Percentiles rank a stretch among this genome's conserved stretches.
These are phyloP conservation scores for Triticum monococcum DNA, from an alignment of 176 grass and related monocot species.

Conservation along the genomic window DNA sequence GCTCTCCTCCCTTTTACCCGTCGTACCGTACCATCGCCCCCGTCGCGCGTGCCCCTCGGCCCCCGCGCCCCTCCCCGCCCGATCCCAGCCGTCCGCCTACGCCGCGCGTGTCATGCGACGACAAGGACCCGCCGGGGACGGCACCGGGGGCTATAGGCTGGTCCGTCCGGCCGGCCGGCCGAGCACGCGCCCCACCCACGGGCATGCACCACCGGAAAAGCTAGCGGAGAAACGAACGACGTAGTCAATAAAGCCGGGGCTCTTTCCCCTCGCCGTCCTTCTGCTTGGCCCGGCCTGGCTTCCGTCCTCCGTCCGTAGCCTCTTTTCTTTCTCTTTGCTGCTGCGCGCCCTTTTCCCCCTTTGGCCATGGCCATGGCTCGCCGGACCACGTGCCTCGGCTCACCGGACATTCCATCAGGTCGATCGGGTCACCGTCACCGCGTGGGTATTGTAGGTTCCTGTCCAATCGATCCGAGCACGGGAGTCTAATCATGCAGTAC, in stretches of 20 bases:
- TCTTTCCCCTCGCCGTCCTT: conserved; percentile 19
- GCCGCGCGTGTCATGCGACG: conserved; percentile 28
- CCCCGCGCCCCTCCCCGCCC: conserved; percentile 9
- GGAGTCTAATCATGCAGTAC: conserved; percentile 17
- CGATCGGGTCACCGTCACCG: not conserved
- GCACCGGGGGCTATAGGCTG: not conserved
- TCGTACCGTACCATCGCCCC: not conserved
- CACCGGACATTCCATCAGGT: not conserved
- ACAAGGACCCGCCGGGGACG: not conserved
- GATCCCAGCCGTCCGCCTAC: not conserved
- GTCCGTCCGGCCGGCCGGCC: not conserved
- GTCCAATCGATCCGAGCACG: not conserved
- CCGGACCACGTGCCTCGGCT: too few relatives aligned
- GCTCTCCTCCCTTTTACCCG: not conserved
- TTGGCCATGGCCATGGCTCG: not conserved
- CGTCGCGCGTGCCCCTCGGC: conserved; percentile 65
- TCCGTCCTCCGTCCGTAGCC: not conserved
- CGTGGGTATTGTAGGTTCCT: not conserved
- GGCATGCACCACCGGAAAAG: not conserved
- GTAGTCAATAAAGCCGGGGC: conserved; percentile 42
- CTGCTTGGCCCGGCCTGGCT: not conserved
- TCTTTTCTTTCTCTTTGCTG: not conserved
- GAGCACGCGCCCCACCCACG: conserved; percentile 18
- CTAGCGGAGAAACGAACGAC: not conserved
- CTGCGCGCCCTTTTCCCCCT: not conserved